Evolutionary conservation across 257 asterid species (phyloP), one percentile per base, ranked within the genome.

Genomic region (Capsicum chinense): DNA sequence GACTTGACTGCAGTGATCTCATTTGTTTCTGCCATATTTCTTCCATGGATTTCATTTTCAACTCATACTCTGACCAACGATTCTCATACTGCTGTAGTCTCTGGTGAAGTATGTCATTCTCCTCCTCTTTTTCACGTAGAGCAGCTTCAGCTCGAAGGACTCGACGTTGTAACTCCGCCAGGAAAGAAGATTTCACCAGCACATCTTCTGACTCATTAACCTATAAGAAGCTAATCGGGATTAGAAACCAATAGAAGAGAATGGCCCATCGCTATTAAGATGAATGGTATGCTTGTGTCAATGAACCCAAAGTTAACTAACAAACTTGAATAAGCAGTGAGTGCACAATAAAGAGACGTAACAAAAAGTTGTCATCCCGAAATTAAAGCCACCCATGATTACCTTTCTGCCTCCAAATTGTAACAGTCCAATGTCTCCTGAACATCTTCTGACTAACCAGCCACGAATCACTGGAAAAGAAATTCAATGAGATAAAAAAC

Each of bases 21-120:
- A 97, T 97, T 86, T 97, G 99, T 62, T 95, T 97, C 79, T 97
- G 99, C 99, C 99, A 97, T 59, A 93, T 94, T 86, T 97, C 97
- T 91, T 97, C 99, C 99, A 95, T 97, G 54, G 98, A 95, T 87
- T 91, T 95, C 99, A 97, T 97, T 88, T 95, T 97, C 78, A 88
- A 87, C 90, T 97, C 99, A 39, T 97, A 95, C 87, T 95, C 98
- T 3, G 97, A 95, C 99, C 99, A 97, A 37, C 99, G 95, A 48
- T 90, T 93, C 88, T 97, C 98, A 44, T 92, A 97, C 86, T 93
- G 98, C 56, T 93, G 97, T 10, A 97, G 90, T 79, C 98, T 91
- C 71, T 97, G 99, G 90, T 89, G 92, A 82, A 97, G 98, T 87
- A 93, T 89, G 79, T 92, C 98, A 54, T 93, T 97, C 82, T 93